Base-by-base conservation (phyloP, 306 rosid species). In the Comarum palustre region DNA sequence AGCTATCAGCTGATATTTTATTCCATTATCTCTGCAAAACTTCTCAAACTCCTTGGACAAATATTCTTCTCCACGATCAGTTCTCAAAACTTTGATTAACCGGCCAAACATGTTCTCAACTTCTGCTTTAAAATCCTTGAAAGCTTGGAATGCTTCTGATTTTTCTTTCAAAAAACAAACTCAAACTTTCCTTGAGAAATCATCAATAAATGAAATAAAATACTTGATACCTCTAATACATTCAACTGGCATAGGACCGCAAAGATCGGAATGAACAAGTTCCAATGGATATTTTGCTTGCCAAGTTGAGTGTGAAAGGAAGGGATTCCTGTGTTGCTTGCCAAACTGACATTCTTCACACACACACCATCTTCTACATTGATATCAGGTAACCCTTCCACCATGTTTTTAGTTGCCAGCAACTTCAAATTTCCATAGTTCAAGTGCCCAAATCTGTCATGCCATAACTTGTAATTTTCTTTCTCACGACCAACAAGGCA, bases 351-450 rank as follows among this genome's bases (percentile, higher is more conserved):
- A 72, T 11, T 15, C 68, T 25, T 43, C 59, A 43, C 58, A 57
- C 58, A 57, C 45, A 41, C 20, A 8, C 36, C 59, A 11, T n/a
- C 25, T 12, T 22, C 36, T 0, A 9, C 29, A 39, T 41, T 41
- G 5, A 72, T 59, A 22, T 42, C 4, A 25, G 68, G 76, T 0
- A 45, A 5, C n/a, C 66, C 24, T 31, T 34, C 43, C 34, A 32
- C 9, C 45, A 15, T 11, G 15, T 43, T 43, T 43, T 43, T 43
- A 32, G 24, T 24, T 73, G 34, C 38, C 16, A 47, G 1, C 25
- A 61, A 6, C 58, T 62, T 58, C 50, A 73, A 60, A 31, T 58
- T 73, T 73, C 69, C 55, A 59, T 57, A 57, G 19, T 60, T 25
- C 34, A 60, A 73, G 34, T 71, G 65, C n/a, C n/a, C 51, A 39